Conservation (phyloP, 2,329 filamentous ascomycete genomes). For the Fusarium zealandicum region DNA sequence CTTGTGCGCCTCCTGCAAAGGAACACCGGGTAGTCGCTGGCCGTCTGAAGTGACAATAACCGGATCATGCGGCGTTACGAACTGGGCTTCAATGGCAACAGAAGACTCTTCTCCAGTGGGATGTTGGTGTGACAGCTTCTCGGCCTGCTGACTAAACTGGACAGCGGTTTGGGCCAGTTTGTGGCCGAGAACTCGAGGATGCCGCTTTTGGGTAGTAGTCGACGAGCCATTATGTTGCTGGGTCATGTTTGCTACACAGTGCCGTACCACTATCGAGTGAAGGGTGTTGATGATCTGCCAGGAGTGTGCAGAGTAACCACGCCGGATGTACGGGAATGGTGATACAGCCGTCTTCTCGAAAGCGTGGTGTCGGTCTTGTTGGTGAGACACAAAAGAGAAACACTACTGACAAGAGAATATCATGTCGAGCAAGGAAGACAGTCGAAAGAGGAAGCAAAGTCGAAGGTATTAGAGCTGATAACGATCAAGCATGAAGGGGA, state of each 20-base stretch:
- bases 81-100: constrained; percentile 68
- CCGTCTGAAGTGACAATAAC: constrained; percentile 74
- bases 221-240: constrained; percentile 18
- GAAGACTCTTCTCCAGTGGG: constrained; percentile 40
- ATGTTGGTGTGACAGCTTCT: constrained; percentile 59
- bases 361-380: not conserved
- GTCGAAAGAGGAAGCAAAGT: not conserved
- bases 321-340: not conserved
- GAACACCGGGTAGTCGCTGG: constrained; percentile 71
- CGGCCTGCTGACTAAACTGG: constrained; percentile 68
- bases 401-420: constrained; percentile 12
- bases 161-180: constrained; percentile 53
- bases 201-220: constrained; percentile 10
- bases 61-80: constrained; percentile 73
- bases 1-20: constrained; percentile 72
- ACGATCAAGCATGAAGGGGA: constrained; percentile 8
- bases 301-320: not conserved
- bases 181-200: constrained; percentile 28
- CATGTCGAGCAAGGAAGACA: constrained; percentile 17
- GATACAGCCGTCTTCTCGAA: not conserved
- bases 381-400: not conserved
- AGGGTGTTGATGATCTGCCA: not conserved
- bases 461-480: constrained; percentile 7
- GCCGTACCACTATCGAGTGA: no score
- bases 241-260: constrained; percentile 16